These are phyloP conservation scores for Lipomyces sp. DNA, from an alignment of 805 yeast genomes.

Conservation along the genomic window DNA sequence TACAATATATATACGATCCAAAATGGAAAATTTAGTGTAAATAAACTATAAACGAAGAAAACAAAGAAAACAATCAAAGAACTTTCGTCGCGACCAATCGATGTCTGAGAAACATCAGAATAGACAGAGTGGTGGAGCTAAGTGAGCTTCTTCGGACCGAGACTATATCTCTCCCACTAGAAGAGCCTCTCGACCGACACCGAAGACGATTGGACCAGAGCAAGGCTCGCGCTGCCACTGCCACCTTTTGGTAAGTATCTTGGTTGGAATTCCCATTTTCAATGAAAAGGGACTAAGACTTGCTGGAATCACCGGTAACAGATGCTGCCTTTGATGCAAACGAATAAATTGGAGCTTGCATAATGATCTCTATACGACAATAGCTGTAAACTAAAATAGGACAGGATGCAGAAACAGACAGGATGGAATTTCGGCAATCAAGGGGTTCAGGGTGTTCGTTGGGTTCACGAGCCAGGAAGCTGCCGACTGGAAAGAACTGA, in stretches of 20 bases:
- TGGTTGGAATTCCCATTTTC: conserved; percentile 6
- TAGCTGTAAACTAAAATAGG: conserved; percentile 1
- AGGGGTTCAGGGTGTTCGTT: conserved; percentile 1
- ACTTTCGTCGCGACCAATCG: background rate
- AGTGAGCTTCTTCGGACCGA: conserved; percentile 3
- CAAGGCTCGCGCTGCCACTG: conserved; percentile 4
- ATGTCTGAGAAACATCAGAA: conserved; percentile 1
- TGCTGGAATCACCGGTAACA: too few species aligned
- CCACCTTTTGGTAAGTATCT: background rate
- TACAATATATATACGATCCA: background rate
- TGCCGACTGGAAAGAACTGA: background rate
- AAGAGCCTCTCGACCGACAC: conserved; percentile 2
- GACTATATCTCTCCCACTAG: conserved; percentile 1
- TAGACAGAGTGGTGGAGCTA: conserved; percentile 7
- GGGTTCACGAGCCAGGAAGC: conserved; percentile 1
- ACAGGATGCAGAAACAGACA: background rate
- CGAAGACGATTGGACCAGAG: conserved; percentile 3
- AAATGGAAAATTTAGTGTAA: conserved; percentile 13
- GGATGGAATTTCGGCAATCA: conserved; percentile 5
- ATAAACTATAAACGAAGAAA: conserved; percentile 15
- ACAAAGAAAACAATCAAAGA: conserved; percentile 5
- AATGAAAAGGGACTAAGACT: background rate
- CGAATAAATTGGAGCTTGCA: conserved; percentile 3
- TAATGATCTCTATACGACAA: conserved; percentile 1
- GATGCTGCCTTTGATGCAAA: background rate